Percentiles rank a stretch among this genome's conserved stretches.
Conservation (phyloP, 2,329 filamentous ascomycete genomes). For the Pseudopithomyces chartarum region DNA sequence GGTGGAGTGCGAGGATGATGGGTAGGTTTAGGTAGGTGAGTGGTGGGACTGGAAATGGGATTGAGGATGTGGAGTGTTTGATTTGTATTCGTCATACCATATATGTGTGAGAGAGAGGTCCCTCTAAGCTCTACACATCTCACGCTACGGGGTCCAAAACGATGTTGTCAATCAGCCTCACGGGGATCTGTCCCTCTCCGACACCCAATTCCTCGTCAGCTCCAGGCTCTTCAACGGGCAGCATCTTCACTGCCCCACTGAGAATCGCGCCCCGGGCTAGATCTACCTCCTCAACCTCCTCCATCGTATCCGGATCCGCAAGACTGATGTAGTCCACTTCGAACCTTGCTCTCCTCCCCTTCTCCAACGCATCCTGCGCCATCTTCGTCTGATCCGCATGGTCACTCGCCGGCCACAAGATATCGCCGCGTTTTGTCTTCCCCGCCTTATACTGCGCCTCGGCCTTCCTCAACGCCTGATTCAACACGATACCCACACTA, state of each 20-base stretch:
- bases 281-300: slow-evolving; percentile 77
- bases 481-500: slow-evolving; percentile 72
- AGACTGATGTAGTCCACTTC: slow-evolving; percentile 93
- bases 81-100: no score
- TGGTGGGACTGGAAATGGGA: no score
- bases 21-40: no score
- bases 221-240: slow-evolving; percentile 73
- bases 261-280: slow-evolving; percentile 75
- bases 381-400: slow-evolving; percentile 61
- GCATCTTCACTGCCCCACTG: slow-evolving; percentile 89
- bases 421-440: slow-evolving; percentile 62
- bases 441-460: slow-evolving; percentile 67
- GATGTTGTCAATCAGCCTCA: slow-evolving; percentile 93
- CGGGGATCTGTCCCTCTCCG: slow-evolving; percentile 74
- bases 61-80: no score
- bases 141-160: slow-evolving; percentile 53
- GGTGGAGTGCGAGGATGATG: no score
- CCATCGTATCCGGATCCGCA: slow-evolving; percentile 81
- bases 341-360: slow-evolving; percentile 69
- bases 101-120: no score
- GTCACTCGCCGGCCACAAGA: slow-evolving; percentile 73
- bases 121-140: no score
- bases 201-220: slow-evolving; percentile 72
- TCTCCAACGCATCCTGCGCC: slow-evolving; percentile 66
- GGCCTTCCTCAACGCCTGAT: slow-evolving; percentile 70